phyloP scores from a whole-genome alignment of 371 early-diverging fungal species.

The Mortierella sp. region DNA sequence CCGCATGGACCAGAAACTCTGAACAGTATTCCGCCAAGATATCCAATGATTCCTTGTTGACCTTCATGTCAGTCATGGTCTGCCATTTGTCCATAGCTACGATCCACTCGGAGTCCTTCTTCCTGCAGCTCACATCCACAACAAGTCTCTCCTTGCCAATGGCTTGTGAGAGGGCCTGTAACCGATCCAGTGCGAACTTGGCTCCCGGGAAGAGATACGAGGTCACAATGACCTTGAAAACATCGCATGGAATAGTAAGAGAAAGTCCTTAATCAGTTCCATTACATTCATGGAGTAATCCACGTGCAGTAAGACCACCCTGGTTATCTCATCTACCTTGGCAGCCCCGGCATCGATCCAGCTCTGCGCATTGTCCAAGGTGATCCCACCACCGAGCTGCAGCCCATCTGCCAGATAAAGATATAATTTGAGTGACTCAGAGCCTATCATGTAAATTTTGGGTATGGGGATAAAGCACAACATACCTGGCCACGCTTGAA shows the following conservation, averaged over 20 bases:
- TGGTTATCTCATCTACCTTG: no score
- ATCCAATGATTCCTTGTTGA: slow-evolving; percentile 72
- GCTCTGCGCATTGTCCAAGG: slow-evolving; percentile 79
- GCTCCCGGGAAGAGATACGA: slow-evolving; percentile 91
- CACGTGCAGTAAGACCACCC: no score
- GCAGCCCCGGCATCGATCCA: slow-evolving; percentile 92
- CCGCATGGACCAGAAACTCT: slow-evolving; percentile 97
- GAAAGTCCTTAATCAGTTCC: no score
- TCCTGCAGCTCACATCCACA: slow-evolving; percentile 93
- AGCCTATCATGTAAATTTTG: no score
- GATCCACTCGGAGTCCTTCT: slow-evolving; percentile 79
- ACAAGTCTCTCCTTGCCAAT: slow-evolving; percentile 89
- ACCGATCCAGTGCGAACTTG: slow-evolving; percentile 73
- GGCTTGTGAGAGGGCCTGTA: slow-evolving; percentile 64
- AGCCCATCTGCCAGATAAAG: slow-evolving; percentile 62
- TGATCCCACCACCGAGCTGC: slow-evolving; percentile 97
- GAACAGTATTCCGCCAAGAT: slow-evolving; percentile 83
- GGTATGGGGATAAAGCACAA: no score
- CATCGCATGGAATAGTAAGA: no score
- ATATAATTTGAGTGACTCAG: slow-evolving; percentile 1
- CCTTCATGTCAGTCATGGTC: slow-evolving; percentile 88
- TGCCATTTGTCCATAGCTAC: slow-evolving; percentile 99
- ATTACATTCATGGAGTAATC: no score
- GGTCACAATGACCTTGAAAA: slow-evolving; percentile 88
- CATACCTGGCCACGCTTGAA: slow-evolving; percentile 84